A percentile compares a stretch with the other conserved stretches of the same genome.
phyloP scores from a whole-genome alignment of 176 grass and related monocot species.

The Ensete ventricosum region DNA sequence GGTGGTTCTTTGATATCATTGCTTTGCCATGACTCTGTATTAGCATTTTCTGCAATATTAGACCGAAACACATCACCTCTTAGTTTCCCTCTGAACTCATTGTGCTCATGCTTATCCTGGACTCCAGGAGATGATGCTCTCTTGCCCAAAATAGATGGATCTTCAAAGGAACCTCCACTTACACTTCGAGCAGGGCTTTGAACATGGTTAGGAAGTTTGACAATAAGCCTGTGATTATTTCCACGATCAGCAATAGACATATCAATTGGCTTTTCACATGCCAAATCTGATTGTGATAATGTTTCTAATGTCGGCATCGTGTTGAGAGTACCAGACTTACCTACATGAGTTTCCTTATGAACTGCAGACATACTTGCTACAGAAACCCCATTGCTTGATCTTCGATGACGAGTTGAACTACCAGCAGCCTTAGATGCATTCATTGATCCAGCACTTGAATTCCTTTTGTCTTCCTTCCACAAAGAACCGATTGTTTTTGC shows the following conservation, averaged over 20 bases:
- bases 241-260: conserved; percentile 25
- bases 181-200: conserved; percentile 59
- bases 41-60: conserved; percentile 36
- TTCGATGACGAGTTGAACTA: conserved; percentile 49
- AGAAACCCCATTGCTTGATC: conserved; percentile 34
- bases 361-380: conserved; percentile 25
- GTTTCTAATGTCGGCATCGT: conserved; percentile 35
- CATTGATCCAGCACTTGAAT: conserved; percentile 68
- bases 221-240: conserved; percentile 66
- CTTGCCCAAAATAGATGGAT: conserved; percentile 39
- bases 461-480: conserved; percentile 62
- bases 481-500: conserved; percentile 48
- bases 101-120: conserved; percentile 62
- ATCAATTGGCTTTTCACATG: conserved; percentile 60
- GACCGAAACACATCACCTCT: conserved; percentile 33
- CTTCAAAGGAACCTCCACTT: conserved; percentile 53
- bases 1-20: conserved; percentile 42
- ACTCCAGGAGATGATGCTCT: conserved; percentile 49
- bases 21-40: conserved; percentile 44
- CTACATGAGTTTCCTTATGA: conserved; percentile 44
- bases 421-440: conserved; percentile 48
- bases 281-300: conserved; percentile 44
- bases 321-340: conserved; percentile 41
- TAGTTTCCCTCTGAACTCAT: conserved; percentile 54
- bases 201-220: conserved; percentile 53